phyloP scores from a whole-genome alignment of 2,329 filamentous ascomycete species.

The Sporothrix globosa region DNA sequence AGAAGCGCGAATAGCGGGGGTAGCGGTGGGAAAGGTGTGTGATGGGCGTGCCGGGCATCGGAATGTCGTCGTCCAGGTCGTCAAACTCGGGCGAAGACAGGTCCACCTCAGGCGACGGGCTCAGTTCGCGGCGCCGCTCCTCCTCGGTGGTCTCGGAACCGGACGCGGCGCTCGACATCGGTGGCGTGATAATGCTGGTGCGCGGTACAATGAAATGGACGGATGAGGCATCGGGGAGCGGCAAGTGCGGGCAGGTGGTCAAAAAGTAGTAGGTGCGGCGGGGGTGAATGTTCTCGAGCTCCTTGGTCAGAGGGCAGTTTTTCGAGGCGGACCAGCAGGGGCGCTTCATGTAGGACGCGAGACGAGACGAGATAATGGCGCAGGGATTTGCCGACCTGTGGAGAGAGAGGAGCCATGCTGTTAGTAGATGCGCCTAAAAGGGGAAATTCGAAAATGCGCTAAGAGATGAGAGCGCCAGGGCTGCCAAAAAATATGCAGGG shows the following conservation, averaged over 20 bases:
- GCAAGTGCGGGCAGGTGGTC: constrained; percentile 81
- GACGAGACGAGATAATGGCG: constrained; percentile 89
- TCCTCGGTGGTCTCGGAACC: constrained; percentile 73
- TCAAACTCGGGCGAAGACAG: constrained; percentile 86
- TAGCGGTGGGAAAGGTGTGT: constrained; percentile 59
- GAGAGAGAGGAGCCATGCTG: constrained; percentile 32
- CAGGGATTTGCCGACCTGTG: constrained; percentile 90
- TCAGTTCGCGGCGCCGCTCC: constrained; percentile 69
- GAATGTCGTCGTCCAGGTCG: constrained; percentile 64
- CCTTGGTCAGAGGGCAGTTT: constrained; percentile 88
- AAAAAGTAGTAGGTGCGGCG: constrained; percentile 96
- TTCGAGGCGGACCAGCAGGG: constrained; percentile 74
- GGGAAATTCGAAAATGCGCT: constrained; percentile 26
- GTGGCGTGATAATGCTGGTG: constrained; percentile 76
- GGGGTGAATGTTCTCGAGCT: constrained; percentile 88
- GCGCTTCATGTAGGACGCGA: constrained; percentile 88
- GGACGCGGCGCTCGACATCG: constrained; percentile 71
- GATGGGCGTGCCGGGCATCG: constrained; percentile 64
- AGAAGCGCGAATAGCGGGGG: constrained; percentile 5
- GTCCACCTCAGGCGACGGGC: constrained; percentile 91
- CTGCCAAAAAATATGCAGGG: constrained; percentile 15
- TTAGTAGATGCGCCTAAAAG: constrained; percentile 40
- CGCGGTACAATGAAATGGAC: constrained; percentile 50
- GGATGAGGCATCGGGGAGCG: constrained; percentile 67
- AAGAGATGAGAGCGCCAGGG: constrained; percentile 7